These are phyloP conservation scores for Saccharomyces uvarum DNA, from an alignment of 1,139 yeast genomes.

Conservation along the genomic window DNA sequence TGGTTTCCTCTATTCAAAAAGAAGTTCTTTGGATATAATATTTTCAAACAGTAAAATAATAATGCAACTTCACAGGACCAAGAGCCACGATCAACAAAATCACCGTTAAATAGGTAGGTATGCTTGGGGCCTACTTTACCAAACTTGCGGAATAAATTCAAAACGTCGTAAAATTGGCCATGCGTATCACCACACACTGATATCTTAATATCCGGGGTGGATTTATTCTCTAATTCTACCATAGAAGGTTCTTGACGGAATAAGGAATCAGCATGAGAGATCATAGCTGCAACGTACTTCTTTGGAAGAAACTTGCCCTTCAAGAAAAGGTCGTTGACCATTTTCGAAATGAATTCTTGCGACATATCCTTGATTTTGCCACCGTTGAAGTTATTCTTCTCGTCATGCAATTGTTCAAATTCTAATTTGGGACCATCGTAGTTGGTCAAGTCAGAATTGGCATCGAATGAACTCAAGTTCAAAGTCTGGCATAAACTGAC, in stretches of 20 bases:
- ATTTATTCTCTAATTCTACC: constrained; percentile 52
- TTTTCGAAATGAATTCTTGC: constrained; percentile 50
- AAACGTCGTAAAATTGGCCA: constrained; percentile 87
- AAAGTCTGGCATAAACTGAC: constrained; percentile 39
- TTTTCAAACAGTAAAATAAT: constrained; percentile 67
- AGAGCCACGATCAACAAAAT: constrained; percentile 95
- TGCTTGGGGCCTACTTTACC: constrained; percentile 62
- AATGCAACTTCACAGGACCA: constrained; percentile 97
- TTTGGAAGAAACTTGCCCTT: constrained; percentile 69
- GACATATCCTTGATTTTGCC: constrained; percentile 32
- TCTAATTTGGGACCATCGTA: constrained; percentile 61
- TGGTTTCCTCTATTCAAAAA: constrained; percentile 91
- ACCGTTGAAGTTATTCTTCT: constrained; percentile 28
- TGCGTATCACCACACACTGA: constrained; percentile 97
- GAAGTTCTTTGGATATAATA: constrained; percentile 64
- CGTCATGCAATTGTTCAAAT: constrained; percentile 33
- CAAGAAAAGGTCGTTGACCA: constrained; percentile 59
- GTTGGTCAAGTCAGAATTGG: constrained; percentile 32
- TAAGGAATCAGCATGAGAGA: constrained; percentile 62
- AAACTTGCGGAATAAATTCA: constrained; percentile 65
- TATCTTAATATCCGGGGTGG: constrained; percentile 35
- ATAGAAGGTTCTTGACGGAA: constrained; percentile 63
- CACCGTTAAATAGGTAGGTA: constrained; percentile 85
- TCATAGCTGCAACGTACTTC: constrained; percentile 75
- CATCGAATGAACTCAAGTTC: constrained; percentile 44